phyloP scores from a whole-genome alignment of 345 rosid genomes.

The Heritiera littoralis region DNA sequence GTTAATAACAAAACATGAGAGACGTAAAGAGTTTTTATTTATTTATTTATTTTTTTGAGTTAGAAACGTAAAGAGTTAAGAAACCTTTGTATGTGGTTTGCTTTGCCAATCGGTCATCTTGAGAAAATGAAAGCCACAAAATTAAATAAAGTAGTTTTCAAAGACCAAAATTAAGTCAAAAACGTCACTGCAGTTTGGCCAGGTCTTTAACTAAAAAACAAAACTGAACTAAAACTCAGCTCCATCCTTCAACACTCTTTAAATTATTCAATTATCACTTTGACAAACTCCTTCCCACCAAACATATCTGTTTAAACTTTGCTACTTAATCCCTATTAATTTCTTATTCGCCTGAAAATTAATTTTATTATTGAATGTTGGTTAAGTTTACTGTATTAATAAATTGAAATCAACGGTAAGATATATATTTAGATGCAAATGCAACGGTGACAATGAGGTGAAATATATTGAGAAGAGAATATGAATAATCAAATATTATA shows the following conservation, averaged over 20 bases:
- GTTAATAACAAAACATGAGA: neutral
- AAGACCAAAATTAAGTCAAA: constrained; percentile 12
- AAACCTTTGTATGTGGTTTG: neutral
- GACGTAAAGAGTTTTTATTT: neutral
- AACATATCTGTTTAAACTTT: neutral
- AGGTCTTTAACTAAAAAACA: constrained; percentile 12
- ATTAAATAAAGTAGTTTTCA: neutral
- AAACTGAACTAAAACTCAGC: neutral
- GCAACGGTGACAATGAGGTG: too few species aligned
- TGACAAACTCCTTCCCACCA: neutral
- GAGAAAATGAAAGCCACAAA: neutral
- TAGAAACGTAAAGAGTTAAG: neutral
- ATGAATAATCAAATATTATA: too few species aligned
- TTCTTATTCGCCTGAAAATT: too few species aligned
- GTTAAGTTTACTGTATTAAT: too few species aligned
- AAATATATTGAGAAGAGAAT: too few species aligned
- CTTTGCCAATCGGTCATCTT: neutral
- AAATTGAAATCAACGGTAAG: too few species aligned
- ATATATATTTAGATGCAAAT: too few species aligned
- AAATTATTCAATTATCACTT: neutral
- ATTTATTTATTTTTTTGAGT: too few species aligned
- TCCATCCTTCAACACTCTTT: neutral
- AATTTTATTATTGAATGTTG: too few species aligned
- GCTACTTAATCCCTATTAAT: too few species aligned
- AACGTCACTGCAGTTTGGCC: constrained; percentile 10